phyloP scores from a whole-genome alignment of 192 early-diverging fungal species.

The Coemansia sp. region DNA sequence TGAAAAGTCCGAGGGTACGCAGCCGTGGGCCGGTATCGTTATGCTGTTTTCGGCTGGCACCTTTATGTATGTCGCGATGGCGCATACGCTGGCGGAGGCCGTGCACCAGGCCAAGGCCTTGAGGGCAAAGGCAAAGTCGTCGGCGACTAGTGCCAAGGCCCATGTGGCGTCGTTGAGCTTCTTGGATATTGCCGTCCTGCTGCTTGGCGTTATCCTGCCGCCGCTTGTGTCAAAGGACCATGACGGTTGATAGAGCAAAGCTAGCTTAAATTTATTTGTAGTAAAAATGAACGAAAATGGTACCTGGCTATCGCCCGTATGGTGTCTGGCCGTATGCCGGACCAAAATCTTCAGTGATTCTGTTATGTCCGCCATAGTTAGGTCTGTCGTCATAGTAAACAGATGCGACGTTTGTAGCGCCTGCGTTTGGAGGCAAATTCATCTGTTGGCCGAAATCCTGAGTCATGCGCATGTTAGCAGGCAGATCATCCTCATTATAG shows the following conservation, averaged over 20 bases:
- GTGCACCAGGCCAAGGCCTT: conserved; percentile 35
- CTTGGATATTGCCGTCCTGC: conserved; percentile 47
- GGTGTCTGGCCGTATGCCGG: no score
- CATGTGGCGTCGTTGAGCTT: conserved; percentile 25
- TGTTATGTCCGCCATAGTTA: neutral
- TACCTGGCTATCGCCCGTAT: no score
- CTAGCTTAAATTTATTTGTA: neutral
- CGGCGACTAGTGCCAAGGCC: conserved; percentile 9
- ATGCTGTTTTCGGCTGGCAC: conserved; percentile 89
- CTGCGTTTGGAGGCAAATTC: neutral
- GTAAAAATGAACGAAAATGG: neutral
- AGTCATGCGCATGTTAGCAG: neutral
- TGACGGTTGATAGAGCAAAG: conserved; percentile 14
- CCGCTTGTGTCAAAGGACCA: conserved; percentile 51
- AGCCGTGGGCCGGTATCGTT: conserved; percentile 65
- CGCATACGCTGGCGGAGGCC: conserved; percentile 75
- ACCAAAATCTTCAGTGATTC: no score
- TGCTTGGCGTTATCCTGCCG: conserved; percentile 57
- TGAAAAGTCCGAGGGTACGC: conserved; percentile 58
- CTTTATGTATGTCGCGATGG: conserved; percentile 90
- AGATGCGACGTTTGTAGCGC: no score
- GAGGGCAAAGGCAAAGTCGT: conserved; percentile 16
- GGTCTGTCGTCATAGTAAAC: neutral
- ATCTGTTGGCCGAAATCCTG: neutral
- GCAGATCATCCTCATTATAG: neutral